Evolutionary conservation across 495 filamentous ascomycete genomes (phyloP).

Genomic region (Penicillium herquei): DNA sequence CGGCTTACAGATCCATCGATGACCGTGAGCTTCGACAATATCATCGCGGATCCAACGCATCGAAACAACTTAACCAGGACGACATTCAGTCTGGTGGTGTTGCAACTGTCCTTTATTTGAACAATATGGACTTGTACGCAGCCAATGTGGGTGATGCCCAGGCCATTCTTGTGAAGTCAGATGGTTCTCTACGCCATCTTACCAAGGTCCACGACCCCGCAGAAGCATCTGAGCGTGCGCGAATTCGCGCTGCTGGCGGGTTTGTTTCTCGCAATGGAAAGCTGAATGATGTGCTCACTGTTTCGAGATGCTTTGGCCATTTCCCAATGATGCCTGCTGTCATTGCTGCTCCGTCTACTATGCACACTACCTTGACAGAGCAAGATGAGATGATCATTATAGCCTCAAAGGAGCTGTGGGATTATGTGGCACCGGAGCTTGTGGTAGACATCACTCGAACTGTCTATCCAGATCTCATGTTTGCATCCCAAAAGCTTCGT

Average conservation of each 20-base stretch:
- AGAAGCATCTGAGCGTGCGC: slow-evolving; percentile 73
- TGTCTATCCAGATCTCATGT: slow-evolving; percentile 86
- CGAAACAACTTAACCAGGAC: slow-evolving; percentile 74
- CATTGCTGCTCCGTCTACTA: slow-evolving; percentile 84
- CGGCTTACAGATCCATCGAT: slow-evolving; percentile 79
- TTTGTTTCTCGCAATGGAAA: slow-evolving; percentile 93
- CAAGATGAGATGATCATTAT: slow-evolving; percentile 93
- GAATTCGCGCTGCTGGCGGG: slow-evolving; percentile 91
- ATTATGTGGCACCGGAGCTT: slow-evolving; percentile 81
- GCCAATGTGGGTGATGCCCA: slow-evolving; percentile 95
- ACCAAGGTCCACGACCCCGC: slow-evolving; percentile 93
- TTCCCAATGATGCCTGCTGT: slow-evolving; percentile 88
- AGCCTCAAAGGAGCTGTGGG: slow-evolving; percentile 91
- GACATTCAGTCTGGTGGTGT: slow-evolving; percentile 87
- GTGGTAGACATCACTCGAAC: slow-evolving; percentile 87
- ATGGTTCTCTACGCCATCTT: slow-evolving; percentile 74
- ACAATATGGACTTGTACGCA: slow-evolving; percentile 85
- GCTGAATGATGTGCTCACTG: slow-evolving; percentile 84
- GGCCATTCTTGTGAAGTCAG: slow-evolving; percentile 86
- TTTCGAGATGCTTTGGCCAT: slow-evolving; percentile 94
- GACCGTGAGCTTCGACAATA: slow-evolving; percentile 59
- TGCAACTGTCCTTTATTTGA: slow-evolving; percentile 86
- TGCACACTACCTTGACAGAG: slow-evolving; percentile 75
- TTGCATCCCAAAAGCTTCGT: slow-evolving; percentile 90
- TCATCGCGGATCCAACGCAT: slow-evolving; percentile 66